Conservation (phyloP, 768 basidiomycete species). For the Suillus tomentosus region DNA sequence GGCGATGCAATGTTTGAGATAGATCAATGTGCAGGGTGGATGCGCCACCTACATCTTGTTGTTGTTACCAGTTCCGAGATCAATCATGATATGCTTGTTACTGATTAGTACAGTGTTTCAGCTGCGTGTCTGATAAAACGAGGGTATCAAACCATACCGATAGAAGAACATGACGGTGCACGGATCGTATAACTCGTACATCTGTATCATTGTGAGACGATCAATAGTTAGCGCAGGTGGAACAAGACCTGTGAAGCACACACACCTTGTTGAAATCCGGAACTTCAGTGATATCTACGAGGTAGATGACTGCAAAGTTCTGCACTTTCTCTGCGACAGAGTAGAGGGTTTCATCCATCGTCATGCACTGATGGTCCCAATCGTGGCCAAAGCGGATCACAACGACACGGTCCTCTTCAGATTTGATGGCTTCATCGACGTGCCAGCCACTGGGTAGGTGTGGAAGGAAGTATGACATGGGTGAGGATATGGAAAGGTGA, state of each 20-base stretch:
- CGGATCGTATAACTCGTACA: constrained; percentile 98
- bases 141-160: constrained; percentile 54
- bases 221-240: neutral
- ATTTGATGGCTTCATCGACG: constrained; percentile 98
- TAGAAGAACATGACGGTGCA: constrained; percentile 99
- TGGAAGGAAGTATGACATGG: constrained; percentile 88
- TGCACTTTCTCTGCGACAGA: constrained; percentile 93
- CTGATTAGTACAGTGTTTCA: constrained; percentile 39
- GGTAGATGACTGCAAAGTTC: constrained; percentile 97
- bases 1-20: neutral
- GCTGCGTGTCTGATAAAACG: neutral
- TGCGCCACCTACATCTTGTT: constrained; percentile 85
- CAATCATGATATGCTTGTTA: constrained; percentile 99
- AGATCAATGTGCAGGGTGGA: constrained; percentile 3
- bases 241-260: neutral
- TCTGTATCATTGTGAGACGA: constrained; percentile 46
- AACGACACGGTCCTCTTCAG: constrained; percentile 94
- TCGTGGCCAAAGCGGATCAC: constrained; percentile 95
- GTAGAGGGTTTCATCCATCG: constrained; percentile 97
- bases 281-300: constrained; percentile 93
- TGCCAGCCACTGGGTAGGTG: constrained; percentile 95
- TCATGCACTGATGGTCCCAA: constrained; percentile 95
- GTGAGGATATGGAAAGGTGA: neutral
- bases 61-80: constrained; percentile 99
- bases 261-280: constrained; percentile 97